Percentiles rank a stretch among this genome's conserved stretches.
phyloP scores from a whole-genome alignment of 805 yeast genomes.

The Peterozyma xylosa region DNA sequence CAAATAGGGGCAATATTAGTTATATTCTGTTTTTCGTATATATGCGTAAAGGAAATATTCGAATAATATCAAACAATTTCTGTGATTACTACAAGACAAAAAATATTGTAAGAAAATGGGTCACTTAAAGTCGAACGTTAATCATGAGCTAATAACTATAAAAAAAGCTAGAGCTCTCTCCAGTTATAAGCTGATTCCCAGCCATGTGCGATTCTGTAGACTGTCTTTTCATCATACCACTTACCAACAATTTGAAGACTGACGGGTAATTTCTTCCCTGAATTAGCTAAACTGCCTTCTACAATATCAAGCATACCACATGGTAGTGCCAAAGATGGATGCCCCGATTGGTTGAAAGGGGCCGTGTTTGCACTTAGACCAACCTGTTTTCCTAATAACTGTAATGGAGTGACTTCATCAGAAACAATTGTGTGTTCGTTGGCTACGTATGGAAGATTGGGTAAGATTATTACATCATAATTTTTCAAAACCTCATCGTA shows the following conservation, averaged over 20 bases:
- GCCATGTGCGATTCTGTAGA: slow-evolving; percentile 27
- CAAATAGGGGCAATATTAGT: too few relatives aligned
- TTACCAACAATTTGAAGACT: slow-evolving; percentile 27
- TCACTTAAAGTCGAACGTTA: too few relatives aligned
- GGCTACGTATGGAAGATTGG: slow-evolving; percentile 22
- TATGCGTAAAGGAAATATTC: too few relatives aligned
- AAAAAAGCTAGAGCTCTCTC: slow-evolving; percentile 5
- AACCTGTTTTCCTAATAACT: slow-evolving; percentile 18
- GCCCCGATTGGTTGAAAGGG: slow-evolving; percentile 28
- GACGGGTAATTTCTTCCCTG: slow-evolving; percentile 25
- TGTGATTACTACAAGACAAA: too few relatives aligned
- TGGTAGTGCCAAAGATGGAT: slow-evolving; percentile 28
- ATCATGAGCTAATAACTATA: too few relatives aligned
- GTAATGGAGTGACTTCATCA: slow-evolving; percentile 16
- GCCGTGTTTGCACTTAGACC: slow-evolving; percentile 29
- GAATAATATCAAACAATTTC: too few relatives aligned
- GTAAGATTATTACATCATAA: slow-evolving; percentile 26
- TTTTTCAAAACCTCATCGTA: slow-evolving; percentile 21
- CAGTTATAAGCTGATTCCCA: slow-evolving; percentile 25
- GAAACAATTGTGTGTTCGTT: slow-evolving; percentile 17
- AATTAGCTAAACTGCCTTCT: slow-evolving; percentile 16
- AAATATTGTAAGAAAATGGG: too few relatives aligned
- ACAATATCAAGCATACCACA: slow-evolving; percentile 20
- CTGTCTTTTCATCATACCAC: slow-evolving; percentile 22
- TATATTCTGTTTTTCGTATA: too few relatives aligned